Evolutionary conservation across 2,329 filamentous ascomycete genomes (phyloP).

Genomic region (Curvularia spicifera): DNA sequence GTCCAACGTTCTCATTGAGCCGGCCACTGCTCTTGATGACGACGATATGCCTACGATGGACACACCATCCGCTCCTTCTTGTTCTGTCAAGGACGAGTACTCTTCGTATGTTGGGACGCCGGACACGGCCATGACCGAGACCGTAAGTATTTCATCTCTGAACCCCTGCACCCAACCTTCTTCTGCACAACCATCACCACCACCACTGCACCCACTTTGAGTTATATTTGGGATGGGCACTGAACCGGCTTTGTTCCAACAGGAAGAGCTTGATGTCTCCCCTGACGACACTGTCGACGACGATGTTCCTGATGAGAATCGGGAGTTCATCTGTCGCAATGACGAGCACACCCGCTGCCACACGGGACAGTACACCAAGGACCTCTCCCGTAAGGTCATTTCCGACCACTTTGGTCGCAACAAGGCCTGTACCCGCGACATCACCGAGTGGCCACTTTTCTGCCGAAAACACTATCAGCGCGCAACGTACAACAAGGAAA

Average conservation of each 20-base stretch:
- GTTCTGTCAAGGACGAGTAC: constrained; percentile 5
- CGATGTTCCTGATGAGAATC: constrained; percentile 19
- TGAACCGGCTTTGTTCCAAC: not conserved
- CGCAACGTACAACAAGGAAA: constrained; percentile 45
- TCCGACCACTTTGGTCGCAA: constrained; percentile 51
- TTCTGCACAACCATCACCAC: not conserved
- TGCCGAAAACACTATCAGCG: constrained; percentile 52
- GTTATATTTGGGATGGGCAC: not conserved
- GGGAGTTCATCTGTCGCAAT: constrained; percentile 44
- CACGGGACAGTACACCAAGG: constrained; percentile 44
- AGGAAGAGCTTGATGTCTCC: constrained; percentile 1
- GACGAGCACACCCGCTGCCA: constrained; percentile 39
- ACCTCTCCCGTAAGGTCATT: constrained; percentile 48
- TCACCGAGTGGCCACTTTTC: constrained; percentile 45
- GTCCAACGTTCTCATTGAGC: constrained; percentile 26
- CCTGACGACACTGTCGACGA: constrained; percentile 7
- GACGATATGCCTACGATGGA: constrained; percentile 2
- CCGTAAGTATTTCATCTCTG: constrained; percentile 4
- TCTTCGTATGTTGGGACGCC: constrained; percentile 2
- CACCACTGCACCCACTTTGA: not conserved
- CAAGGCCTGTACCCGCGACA: constrained; percentile 45
- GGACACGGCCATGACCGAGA: constrained; percentile 9
- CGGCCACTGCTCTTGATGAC: constrained; percentile 3
- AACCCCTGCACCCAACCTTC: not conserved
- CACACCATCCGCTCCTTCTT: constrained; percentile 14